Evolutionary conservation across 2,329 filamentous ascomycete genomes (phyloP).

Genomic region (Raffaelea arxii): DNA sequence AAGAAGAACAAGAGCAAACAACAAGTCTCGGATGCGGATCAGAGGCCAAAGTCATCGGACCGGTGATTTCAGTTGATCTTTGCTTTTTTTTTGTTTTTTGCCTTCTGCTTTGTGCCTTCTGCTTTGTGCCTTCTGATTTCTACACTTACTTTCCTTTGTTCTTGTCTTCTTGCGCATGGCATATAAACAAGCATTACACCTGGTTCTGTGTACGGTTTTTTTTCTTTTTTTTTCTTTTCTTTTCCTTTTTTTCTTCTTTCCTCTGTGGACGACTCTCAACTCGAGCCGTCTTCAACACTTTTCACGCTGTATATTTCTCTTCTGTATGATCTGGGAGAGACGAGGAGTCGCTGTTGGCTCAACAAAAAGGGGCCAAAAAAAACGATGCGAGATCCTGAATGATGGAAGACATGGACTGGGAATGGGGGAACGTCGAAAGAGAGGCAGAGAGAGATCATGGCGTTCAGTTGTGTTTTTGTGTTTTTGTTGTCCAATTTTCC

Average conservation of each 20-base stretch:
- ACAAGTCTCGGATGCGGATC: neutral
- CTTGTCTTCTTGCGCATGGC: neutral
- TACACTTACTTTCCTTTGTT: neutral
- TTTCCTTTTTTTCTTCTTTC: neutral
- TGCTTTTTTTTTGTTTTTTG: neutral
- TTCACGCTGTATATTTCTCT: no score
- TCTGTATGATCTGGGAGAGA: no score
- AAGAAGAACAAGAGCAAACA: slow-evolving; percentile 7
- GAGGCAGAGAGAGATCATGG: neutral
- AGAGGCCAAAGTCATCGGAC: neutral
- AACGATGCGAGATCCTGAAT: no score
- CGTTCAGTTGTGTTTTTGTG: neutral
- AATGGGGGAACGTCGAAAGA: no score
- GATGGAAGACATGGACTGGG: no score
- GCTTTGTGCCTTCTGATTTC: neutral
- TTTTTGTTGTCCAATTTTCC: neutral
- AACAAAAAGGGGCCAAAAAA: no score
- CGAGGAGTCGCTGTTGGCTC: no score
- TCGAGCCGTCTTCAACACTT: no score
- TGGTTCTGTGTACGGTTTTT: neutral
- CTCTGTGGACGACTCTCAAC: no score
- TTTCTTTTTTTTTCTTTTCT: neutral
- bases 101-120: neutral
- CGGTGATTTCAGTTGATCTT: neutral
- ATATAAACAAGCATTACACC: no score